These are phyloP conservation scores for Arabis alpina DNA, from an alignment of 345 rosid species.

Conservation along the genomic window DNA sequence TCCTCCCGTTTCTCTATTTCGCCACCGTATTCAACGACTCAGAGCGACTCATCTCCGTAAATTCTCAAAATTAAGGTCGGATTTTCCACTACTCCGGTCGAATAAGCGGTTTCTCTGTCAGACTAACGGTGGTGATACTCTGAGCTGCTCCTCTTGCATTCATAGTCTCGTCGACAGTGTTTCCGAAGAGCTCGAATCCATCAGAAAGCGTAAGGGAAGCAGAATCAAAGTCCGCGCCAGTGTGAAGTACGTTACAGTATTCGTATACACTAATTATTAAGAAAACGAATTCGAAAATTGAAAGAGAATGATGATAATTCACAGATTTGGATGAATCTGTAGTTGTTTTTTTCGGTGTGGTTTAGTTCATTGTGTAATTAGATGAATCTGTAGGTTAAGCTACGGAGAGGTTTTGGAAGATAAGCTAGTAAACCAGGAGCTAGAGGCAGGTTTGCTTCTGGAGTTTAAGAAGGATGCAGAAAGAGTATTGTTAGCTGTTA, in stretches of 20 bases:
- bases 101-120: slow-evolving; percentile 37
- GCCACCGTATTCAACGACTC: slow-evolving; percentile 49
- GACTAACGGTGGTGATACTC: slow-evolving; percentile 14
- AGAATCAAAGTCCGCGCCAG: slow-evolving; percentile 57
- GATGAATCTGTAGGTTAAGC: slow-evolving; percentile 54
- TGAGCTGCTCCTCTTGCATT: slow-evolving; percentile 49
- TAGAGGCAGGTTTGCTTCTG: slow-evolving; percentile 73
- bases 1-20: slow-evolving; percentile 50
- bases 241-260: slow-evolving; percentile 55
- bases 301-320: not conserved
- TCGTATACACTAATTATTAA: not conserved
- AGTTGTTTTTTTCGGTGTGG: slow-evolving; percentile 1
- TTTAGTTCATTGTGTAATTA: slow-evolving; percentile 22
- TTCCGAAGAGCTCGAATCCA: slow-evolving; percentile 62
- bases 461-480: slow-evolving; percentile 92
- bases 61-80: slow-evolving; percentile 42
- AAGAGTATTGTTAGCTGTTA: slow-evolving; percentile 73
- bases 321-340: not conserved
- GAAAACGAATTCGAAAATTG: not conserved
- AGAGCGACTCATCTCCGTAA: slow-evolving; percentile 44
- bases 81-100: slow-evolving; percentile 30
- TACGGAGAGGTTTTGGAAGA: slow-evolving; percentile 71
- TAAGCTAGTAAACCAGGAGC: slow-evolving; percentile 61
- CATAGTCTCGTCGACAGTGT: slow-evolving; percentile 70
- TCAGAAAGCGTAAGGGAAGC: slow-evolving; percentile 48